A percentile compares a stretch with the other conserved stretches of the same genome.
Evolutionary conservation across 2,329 filamentous ascomycete species (phyloP).

Genomic region (Raffaelea deltoideospora): DNA sequence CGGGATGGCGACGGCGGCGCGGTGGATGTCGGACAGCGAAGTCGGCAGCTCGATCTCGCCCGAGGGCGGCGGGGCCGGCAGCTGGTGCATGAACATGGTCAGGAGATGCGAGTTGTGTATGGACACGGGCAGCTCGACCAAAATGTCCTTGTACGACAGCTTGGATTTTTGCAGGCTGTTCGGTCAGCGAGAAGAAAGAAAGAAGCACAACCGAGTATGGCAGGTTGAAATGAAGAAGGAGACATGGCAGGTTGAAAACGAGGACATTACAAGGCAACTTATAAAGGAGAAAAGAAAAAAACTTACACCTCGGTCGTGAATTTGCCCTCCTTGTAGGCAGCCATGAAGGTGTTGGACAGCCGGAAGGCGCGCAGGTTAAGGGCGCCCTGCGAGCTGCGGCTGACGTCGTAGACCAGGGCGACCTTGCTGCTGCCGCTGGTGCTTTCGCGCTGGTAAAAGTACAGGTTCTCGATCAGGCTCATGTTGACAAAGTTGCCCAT

Average conservation of each 20-base stretch:
- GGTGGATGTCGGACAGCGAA: constrained; percentile 63
- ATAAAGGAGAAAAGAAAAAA: not conserved
- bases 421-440: constrained; percentile 78
- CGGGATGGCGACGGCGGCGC: constrained; percentile 45
- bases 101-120: constrained; percentile 97
- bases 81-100: constrained; percentile 86
- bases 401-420: constrained; percentile 86
- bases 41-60: constrained; percentile 60
- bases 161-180: constrained; percentile 82
- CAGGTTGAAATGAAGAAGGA: not conserved
- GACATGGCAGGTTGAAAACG: not conserved
- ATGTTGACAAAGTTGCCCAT: constrained; percentile 97
- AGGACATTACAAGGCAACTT: not conserved
- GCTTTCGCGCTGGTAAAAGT: constrained; percentile 92
- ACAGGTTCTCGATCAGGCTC: constrained; percentile 95
- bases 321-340: constrained; percentile 89
- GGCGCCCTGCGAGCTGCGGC: constrained; percentile 82
- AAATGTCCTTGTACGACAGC: constrained; percentile 83
- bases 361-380: constrained; percentile 84
- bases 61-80: constrained; percentile 50
- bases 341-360: constrained; percentile 74
- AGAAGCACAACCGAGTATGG: not conserved
- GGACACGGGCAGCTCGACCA: constrained; percentile 75
- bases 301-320: constrained; percentile 89
- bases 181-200: not conserved